Base-by-base conservation (phyloP, 495 filamentous ascomycete species). In the Patellaria atrata region DNA sequence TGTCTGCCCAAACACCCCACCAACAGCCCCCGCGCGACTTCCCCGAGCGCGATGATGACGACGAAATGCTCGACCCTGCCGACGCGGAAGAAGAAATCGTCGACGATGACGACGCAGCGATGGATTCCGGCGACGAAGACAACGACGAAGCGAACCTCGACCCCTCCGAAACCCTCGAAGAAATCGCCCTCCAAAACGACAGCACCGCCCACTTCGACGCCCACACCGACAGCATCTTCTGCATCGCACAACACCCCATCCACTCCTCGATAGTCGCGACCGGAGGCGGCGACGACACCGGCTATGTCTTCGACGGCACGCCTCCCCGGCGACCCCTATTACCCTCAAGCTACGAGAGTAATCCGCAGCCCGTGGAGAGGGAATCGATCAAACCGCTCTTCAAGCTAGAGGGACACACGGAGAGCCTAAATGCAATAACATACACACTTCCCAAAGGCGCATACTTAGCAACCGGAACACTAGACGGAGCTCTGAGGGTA, bases 151-250 rank as follows among this genome's bases (percentile, higher is more conserved):
- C 71, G n/a, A 50, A 44, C 19, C 26, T 22, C 1, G 50, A 47
- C 22, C 20, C 30, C 14, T 25, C 26, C n/a, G 44, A 37, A n/a
- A 41, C 47, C 3, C 17, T 50, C 22, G 63, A 85, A 53, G 82
- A 85, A 50, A 72, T 94, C 32, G 60, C 64, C 21, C 64, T 96
- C 11, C 68, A 85, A 39, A 96, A 96, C 60, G 85, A 96, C 64
- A 86, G 80, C 39, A 61, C 72, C 40, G 91, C 85, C 33, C 82
- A 93, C 60, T 94, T 94, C 57, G 89, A 94, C 59, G 51, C 53
- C 1, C 84, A 93, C 64, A 75, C 67, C 30, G 83, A 94, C 63
- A 80, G 74, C 29, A 77, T 99, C 35, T 96, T 93, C 63, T 77
- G 78, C 53, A 82, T 99, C 49, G 82, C 84, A 20, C 81, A 89